Conservation (phyloP, 2,329 filamentous ascomycete genomes). For the Periglandula ipomoeae region DNA sequence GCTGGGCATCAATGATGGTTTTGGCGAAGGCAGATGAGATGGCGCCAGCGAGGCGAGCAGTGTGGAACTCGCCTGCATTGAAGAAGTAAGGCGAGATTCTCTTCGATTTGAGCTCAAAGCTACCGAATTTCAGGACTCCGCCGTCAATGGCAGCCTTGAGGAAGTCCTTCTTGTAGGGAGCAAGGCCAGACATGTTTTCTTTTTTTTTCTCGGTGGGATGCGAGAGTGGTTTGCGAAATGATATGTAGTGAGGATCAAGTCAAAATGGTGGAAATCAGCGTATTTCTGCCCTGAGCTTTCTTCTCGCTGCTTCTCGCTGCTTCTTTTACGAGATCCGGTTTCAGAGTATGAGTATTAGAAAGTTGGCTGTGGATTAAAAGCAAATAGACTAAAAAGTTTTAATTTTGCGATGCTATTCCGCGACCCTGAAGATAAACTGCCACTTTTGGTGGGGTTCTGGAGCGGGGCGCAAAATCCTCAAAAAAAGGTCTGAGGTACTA, state of each 20-base stretch:
- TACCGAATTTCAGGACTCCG: constrained; percentile 70
- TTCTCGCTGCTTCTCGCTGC: too few species aligned
- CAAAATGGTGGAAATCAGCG: too few species aligned
- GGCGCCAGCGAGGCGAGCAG: constrained; percentile 64
- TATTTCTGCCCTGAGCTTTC: too few species aligned
- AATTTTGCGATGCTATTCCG: not conserved
- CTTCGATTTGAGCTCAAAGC: constrained; percentile 85
- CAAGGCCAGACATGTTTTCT: constrained; percentile 26
- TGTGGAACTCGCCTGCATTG: constrained; percentile 88
- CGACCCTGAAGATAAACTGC: not conserved
- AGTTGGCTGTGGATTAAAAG: not conserved
- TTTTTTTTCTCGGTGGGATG: not conserved
- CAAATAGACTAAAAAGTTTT: not conserved
- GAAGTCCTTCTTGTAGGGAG: constrained; percentile 63
- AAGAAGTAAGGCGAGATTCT: constrained; percentile 94
- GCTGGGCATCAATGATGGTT: constrained; percentile 43
- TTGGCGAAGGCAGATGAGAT: constrained; percentile 75
- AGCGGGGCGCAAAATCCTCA: constrained; percentile 5
- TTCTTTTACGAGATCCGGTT: too few species aligned
- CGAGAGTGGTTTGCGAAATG: too few species aligned
- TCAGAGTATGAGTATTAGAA: too few species aligned
- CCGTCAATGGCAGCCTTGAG: constrained; percentile 59
- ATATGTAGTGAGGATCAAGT: too few species aligned
- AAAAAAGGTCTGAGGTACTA: constrained; percentile 1
- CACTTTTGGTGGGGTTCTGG: constrained; percentile 10